These are phyloP conservation scores for Aspergillus fumigatus DNA, from an alignment of 2,329 filamentous ascomycete genomes.

Conservation along the genomic window DNA sequence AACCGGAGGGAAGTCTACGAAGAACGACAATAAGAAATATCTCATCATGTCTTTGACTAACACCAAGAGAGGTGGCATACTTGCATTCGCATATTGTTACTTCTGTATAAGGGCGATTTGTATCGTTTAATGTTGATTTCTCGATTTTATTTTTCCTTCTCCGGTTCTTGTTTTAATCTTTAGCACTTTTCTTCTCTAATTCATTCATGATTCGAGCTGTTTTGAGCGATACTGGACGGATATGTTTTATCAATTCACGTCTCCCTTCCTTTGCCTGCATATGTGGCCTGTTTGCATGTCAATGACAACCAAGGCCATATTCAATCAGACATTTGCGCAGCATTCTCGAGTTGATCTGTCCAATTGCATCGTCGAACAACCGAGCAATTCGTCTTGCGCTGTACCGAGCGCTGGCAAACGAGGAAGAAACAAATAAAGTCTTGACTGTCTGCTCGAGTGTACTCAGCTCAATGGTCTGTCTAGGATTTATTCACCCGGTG, in stretches of 20 bases:
- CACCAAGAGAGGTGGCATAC: conserved; percentile 34
- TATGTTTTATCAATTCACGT: neutral
- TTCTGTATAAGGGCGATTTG: conserved; percentile 31
- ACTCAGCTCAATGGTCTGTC: neutral
- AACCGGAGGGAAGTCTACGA: conserved; percentile 31
- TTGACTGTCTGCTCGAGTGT: neutral
- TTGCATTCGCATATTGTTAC: conserved; percentile 35
- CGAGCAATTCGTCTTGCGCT: neutral
- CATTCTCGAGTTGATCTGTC: neutral
- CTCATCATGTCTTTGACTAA: conserved; percentile 21
- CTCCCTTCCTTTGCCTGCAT: neutral
- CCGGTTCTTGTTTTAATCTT: conserved; percentile 11
- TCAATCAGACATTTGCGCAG: neutral
- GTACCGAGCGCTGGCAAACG: neutral
- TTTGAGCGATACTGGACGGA: neutral
- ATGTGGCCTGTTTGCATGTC: neutral
- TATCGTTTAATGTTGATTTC: conserved; percentile 27
- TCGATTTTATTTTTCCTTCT: conserved; percentile 10
- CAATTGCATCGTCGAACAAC: neutral
- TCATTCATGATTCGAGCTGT: conserved; percentile 5
- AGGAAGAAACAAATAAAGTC: neutral
- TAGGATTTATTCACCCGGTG: neutral
- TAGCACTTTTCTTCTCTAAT: conserved; percentile 10
- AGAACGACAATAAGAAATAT: conserved; percentile 32
- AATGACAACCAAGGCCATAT: neutral